Evolutionary conservation across 306 rosid species (phyloP), one percentile per base, ranked within the genome.

Genomic region (Acacia acuminata): DNA sequence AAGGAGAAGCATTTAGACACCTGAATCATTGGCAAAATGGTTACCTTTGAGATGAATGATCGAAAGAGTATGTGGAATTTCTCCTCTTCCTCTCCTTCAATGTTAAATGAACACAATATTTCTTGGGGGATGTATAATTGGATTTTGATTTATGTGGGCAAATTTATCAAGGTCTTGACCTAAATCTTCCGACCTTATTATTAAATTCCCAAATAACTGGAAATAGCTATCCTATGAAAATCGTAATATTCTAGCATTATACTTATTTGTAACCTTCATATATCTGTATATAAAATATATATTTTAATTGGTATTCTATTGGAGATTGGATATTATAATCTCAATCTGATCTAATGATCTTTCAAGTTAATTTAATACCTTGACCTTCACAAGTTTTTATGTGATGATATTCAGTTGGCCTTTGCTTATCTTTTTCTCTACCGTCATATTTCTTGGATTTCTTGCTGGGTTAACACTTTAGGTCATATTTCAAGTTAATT

Each of bases 1-100:
- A 87, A 78, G 84, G 75, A 73, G 24, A 76, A 82, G 74, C 68
- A 50, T 56, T 81, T 84, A 75, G 61, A 73, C 75, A 60, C 70
- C 77, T 79, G 80, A 71, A 63, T 63, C 84, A 61, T 80, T 85
- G 42, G 88, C 64, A 74, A 86, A 81, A 95, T 93, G 98, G 96
- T 95, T 86, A 88, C 97, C 76, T 93, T 95, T 79, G 99, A 95
- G 88, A 95, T 95, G 99, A 95, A 95, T 84, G 99, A 95, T 84
- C 91, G 97, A 77, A 95, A 95, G 88, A 95, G 98, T 95, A 86
- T 90, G 98, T 82, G 14, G 16, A 82, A 76, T 68, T 36, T 76
- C 22, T 3, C 72, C 71, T 27, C 65, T 16, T 58, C 8, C 34
- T 10, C 15, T 45, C 20, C 3, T 4, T 36, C 61, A 36, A 12